Percentiles rank a stretch among this genome's conserved stretches.
Evolutionary conservation across 768 basidiomycete genomes (phyloP).

Genomic region (Sutorius australiensis): DNA sequence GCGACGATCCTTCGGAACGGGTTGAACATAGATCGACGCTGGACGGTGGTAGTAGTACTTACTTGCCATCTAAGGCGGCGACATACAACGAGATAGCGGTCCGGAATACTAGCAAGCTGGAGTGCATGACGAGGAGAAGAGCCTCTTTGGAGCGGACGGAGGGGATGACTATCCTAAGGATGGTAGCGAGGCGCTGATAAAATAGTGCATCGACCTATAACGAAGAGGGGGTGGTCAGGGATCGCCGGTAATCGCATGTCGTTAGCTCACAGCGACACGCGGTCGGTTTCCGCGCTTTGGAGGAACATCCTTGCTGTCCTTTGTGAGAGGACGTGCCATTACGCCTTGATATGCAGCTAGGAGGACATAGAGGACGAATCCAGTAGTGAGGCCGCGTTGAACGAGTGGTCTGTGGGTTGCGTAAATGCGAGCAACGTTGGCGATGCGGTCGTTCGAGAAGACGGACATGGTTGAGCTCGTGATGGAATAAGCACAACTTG

Average conservation of each 20-base stretch:
- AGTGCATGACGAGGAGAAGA: constrained; percentile 81
- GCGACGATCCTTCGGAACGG: constrained; percentile 76
- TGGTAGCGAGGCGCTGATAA: constrained; percentile 70
- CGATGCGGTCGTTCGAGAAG: constrained; percentile 37
- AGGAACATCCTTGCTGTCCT: constrained; percentile 11
- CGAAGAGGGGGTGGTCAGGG: background rate
- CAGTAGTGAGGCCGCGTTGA: constrained; percentile 64
- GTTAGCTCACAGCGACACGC: constrained; percentile 61
- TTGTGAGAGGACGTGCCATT: constrained; percentile 38
- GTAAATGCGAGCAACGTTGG: constrained; percentile 52
- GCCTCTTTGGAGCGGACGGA: constrained; percentile 83
- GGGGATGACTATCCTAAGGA: constrained; percentile 88
- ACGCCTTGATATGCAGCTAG: constrained; percentile 58
- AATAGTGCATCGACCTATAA: constrained; percentile 86
- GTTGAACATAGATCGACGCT: background rate
- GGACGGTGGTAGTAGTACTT: constrained; percentile 24
- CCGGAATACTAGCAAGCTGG: constrained; percentile 80
- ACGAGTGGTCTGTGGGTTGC: constrained; percentile 61
- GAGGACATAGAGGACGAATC: constrained; percentile 71
- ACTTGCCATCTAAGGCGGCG: constrained; percentile 90
- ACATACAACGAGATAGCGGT: constrained; percentile 94
- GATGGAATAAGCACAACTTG: too few species aligned
- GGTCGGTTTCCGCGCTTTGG: constrained; percentile 42
- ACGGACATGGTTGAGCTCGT: constrained; percentile 22
- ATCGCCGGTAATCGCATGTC: background rate